Percentiles rank a stretch among this genome's conserved stretches.
Evolutionary conservation across 805 yeast species (phyloP).

Genomic region (Yarrowia porcina): DNA sequence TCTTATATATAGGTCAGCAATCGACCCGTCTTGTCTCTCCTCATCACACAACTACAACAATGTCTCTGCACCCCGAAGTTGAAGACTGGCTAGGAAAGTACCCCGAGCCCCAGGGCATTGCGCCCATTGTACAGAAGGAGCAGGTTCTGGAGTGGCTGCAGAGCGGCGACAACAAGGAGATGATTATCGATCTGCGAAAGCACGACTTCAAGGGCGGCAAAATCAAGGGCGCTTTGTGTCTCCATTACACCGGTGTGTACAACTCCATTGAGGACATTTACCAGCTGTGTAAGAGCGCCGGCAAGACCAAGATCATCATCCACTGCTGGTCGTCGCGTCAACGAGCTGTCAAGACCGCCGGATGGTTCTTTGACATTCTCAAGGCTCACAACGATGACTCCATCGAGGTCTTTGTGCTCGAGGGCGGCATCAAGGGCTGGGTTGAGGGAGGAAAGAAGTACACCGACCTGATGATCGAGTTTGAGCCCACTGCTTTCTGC

Average conservation of each 20-base stretch:
- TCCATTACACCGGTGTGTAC: slow-evolving; percentile 24
- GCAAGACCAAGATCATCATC: slow-evolving; percentile 29
- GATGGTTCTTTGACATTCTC: slow-evolving; percentile 31
- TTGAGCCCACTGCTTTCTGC: slow-evolving; percentile 27
- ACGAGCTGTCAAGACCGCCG: slow-evolving; percentile 31
- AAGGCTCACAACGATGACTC: slow-evolving; percentile 27
- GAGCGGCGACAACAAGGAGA: slow-evolving; percentile 25
- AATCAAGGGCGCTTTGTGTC: slow-evolving; percentile 31
- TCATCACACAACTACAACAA: not conserved
- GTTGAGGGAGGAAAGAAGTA: slow-evolving; percentile 31
- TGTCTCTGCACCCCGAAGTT: slow-evolving; percentile 25
- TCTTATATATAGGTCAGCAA: not conserved
- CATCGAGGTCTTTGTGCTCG: slow-evolving; percentile 29
- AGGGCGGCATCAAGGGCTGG: slow-evolving; percentile 33
- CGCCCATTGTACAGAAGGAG: slow-evolving; percentile 28
- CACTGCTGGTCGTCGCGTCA: slow-evolving; percentile 32
- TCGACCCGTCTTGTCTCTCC: not conserved
- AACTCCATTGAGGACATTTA: slow-evolving; percentile 30
- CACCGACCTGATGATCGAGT: slow-evolving; percentile 31
- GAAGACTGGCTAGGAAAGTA: slow-evolving; percentile 22
- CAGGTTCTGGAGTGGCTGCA: slow-evolving; percentile 28
- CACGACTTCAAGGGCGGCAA: slow-evolving; percentile 33
- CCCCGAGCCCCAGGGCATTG: slow-evolving; percentile 23
- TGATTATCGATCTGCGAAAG: slow-evolving; percentile 32
- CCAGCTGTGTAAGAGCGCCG: slow-evolving; percentile 30